Conservation (phyloP, 768 basidiomycete species). For the Kwoniella bestiolae region DNA sequence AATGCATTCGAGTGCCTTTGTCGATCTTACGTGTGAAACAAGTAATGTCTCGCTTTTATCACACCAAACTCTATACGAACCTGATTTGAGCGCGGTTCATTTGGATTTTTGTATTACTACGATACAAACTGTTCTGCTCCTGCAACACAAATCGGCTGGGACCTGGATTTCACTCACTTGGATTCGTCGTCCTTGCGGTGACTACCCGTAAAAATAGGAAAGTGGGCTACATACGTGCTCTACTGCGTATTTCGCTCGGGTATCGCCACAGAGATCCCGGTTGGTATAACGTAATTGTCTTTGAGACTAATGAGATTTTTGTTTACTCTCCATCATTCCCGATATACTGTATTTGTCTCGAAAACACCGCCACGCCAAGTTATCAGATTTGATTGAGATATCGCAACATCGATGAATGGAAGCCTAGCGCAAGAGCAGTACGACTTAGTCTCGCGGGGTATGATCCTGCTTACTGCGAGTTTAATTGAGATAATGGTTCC, state of each 20-base stretch:
- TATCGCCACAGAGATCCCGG: constrained; percentile 5
- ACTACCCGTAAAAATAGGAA: too few relatives aligned
- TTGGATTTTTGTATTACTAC: too few relatives aligned
- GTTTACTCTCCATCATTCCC: neutral
- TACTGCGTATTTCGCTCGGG: neutral
- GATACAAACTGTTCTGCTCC: too few relatives aligned
- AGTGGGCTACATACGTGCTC: too few relatives aligned
- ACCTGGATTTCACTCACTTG: too few relatives aligned
- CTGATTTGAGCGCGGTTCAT: neutral
- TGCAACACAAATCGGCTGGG: neutral
- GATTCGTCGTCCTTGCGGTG: too few relatives aligned
- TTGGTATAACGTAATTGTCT: neutral
- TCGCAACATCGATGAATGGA: neutral
- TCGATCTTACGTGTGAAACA: constrained; percentile 17
- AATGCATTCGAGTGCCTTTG: neutral
- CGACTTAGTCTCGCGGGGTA: constrained; percentile 1
- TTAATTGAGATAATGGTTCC: too few relatives aligned
- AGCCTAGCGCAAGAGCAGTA: neutral
- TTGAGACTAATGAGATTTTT: constrained; percentile 1
- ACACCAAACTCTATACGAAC: neutral
- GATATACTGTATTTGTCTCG: neutral
- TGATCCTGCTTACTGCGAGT: too few relatives aligned
- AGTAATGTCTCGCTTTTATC: constrained; percentile 4
- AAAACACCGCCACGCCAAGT: neutral
- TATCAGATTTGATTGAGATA: neutral